Conservation (phyloP, 2,329 filamentous ascomycete species). For the Orbilia quercus region DNA sequence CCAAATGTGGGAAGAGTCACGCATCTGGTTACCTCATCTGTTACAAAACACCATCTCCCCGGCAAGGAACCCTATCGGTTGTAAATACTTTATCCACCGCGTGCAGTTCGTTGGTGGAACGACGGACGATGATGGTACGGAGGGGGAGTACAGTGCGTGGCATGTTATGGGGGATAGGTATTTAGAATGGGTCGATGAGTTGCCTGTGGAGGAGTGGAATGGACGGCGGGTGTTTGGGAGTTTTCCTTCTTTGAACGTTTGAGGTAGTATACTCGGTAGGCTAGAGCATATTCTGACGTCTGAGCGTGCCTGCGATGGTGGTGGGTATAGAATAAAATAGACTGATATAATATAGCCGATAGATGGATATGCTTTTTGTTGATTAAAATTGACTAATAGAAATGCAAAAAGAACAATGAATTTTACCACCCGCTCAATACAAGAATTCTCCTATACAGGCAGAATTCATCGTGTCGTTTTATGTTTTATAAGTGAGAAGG, state of each 20-base stretch:
- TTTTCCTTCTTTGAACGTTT: constrained; percentile 7
- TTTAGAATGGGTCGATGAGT: constrained; percentile 55
- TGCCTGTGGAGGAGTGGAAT: constrained; percentile 31
- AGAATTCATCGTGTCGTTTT: no score
- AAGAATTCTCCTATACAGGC: no score
- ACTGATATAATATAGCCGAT: no score
- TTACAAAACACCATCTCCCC: constrained; percentile 46
- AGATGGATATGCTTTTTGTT: no score
- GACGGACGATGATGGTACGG: constrained; percentile 41
- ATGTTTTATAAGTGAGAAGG: no score
- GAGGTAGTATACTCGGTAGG: no score
- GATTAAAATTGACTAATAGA: no score
- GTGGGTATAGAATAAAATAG: no score
- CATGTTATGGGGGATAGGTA: constrained; percentile 57
- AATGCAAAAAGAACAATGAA: no score
- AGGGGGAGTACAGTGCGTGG: constrained; percentile 58
- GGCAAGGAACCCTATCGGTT: not conserved
- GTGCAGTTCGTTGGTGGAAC: constrained; percentile 57
- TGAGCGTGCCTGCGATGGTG: no score
- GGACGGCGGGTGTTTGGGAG: constrained; percentile 12
- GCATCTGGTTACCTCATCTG: constrained; percentile 57
- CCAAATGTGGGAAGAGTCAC: constrained; percentile 59
- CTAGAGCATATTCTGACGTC: no score
- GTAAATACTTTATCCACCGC: constrained; percentile 57
- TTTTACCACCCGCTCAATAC: no score